These are phyloP conservation scores for Darksidea phi DNA, from an alignment of 495 filamentous ascomycete species.

Conservation along the genomic window DNA sequence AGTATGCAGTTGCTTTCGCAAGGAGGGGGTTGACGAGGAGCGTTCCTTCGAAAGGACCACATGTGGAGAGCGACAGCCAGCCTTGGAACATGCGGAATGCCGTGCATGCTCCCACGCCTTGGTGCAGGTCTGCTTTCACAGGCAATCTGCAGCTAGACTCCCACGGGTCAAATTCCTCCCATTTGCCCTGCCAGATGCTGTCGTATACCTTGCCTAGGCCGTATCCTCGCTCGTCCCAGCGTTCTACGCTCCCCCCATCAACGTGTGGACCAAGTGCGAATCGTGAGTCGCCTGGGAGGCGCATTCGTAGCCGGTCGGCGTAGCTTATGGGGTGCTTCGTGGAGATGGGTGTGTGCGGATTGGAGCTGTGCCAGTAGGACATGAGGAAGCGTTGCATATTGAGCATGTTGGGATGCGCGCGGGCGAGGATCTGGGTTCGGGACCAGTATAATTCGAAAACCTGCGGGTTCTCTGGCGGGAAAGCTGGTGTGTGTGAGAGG, in stretches of 20 bases:
- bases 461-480: conserved; percentile 63
- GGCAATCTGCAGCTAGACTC: conserved; percentile 67
- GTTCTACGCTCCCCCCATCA: conserved; percentile 79
- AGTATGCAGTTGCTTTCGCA: conserved; percentile 71
- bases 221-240: conserved; percentile 83
- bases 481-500: conserved; percentile 30
- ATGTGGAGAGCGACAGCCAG: conserved; percentile 77
- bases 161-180: conserved; percentile 82
- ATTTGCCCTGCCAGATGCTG: conserved; percentile 68
- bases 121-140: conserved; percentile 73
- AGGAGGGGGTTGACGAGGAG: conserved; percentile 81
- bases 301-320: conserved; percentile 79
- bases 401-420: conserved; percentile 69
- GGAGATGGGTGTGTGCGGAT: conserved; percentile 60
- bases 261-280: conserved; percentile 86
- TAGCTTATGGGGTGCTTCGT: conserved; percentile 65
- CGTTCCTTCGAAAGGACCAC: conserved; percentile 71
- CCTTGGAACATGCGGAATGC: conserved; percentile 89
- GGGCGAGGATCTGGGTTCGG: conserved; percentile 68
- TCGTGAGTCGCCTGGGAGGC: conserved; percentile 67
- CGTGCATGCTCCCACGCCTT: conserved; percentile 76
- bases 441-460: conserved; percentile 93
- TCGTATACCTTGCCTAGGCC: conserved; percentile 67
- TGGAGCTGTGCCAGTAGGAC: conserved; percentile 67
- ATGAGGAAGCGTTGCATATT: conserved; percentile 69